Conservation (phyloP, 306 rosid genomes). For the Citrullus mucosospermus region DNA sequence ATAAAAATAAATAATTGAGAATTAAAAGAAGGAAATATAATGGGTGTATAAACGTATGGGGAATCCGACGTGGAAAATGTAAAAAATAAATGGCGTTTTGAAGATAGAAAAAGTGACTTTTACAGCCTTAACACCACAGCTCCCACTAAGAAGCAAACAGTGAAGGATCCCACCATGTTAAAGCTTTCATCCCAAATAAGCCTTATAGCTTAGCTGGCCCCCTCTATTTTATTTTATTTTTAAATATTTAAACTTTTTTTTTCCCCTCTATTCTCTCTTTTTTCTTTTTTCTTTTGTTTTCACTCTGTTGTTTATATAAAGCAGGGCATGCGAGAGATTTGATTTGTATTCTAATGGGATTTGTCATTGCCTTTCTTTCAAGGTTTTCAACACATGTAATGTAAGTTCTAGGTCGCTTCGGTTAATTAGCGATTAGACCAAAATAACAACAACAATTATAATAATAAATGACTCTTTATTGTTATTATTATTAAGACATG, state of each 20-base stretch:
- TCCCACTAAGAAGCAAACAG: conserved; percentile 1
- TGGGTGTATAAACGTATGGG: neutral
- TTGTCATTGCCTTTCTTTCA: neutral
- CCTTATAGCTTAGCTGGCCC: neutral
- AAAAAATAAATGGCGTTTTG: neutral
- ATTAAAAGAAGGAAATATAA: too few relatives aligned
- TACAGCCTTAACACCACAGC: conserved; percentile 9
- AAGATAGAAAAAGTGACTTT: neutral
- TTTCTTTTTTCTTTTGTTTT: neutral
- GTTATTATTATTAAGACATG: too few relatives aligned
- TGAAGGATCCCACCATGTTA: conserved; percentile 2
- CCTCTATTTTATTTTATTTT: neutral
- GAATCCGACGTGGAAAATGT: neutral
- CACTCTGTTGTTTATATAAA: neutral
- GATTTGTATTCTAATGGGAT: neutral
- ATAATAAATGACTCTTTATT: too few relatives aligned
- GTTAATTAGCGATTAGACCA: neutral
- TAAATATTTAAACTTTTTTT: neutral
- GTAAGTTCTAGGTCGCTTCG: neutral
- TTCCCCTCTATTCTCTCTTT: neutral
- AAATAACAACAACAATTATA: too few relatives aligned
- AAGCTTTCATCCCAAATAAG: neutral
- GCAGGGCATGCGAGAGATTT: conserved; percentile 5
- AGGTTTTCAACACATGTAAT: neutral
- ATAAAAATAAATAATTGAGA: too few relatives aligned